Base-by-base conservation (phyloP, 768 basidiomycete genomes). In the Boletellus ananas region DNA sequence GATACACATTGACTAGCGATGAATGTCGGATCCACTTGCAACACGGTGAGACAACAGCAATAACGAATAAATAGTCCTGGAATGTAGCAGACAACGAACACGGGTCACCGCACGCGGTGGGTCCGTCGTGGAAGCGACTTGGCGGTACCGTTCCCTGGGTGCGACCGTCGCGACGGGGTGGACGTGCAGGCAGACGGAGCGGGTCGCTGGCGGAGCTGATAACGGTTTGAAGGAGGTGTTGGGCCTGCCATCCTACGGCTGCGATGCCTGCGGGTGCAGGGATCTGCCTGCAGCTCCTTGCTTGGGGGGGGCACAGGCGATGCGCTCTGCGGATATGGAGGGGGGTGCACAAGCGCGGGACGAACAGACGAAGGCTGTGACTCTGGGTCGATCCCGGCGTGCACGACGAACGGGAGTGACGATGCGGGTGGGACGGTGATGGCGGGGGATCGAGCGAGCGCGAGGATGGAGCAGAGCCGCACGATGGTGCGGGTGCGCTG, bases 331-430 rank as follows among this genome's bases (percentile, higher is more conserved):
- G 52, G 44, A 37, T 17, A 35, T 38, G 54, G 40, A 41, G 31
- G 36, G 21, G 47, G 50, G 38, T 52, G 66, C 18, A 68, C 67
- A 43, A 73, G 63, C 36, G 65, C 71, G 9, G 71, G 58, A 40
- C 67, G 68, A 33, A 60, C 56, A 20, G 58, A 45, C 2, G 57
- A 49, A 48, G 57, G 43, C 38, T 70, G 72, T 27, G 62, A 70
- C 18, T 51, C 57, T 14, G 65, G 27, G 47, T 75, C 71, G 20
- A 72, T 57, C 55, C 73, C 70, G 10, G 59, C 62, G 51, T 63
- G 64, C 73, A 64, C 43, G 36, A 57, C 51, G 27, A 65, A 55
- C 13, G 67, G 65, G 44, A 57, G 49, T 31, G 34, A 66, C 57
- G 49, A 68, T 37, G 51, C 58, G n/a, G 47, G 60, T 43, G 58